Conservation (phyloP, 306 rosid genomes). For the Casuarina glauca region DNA sequence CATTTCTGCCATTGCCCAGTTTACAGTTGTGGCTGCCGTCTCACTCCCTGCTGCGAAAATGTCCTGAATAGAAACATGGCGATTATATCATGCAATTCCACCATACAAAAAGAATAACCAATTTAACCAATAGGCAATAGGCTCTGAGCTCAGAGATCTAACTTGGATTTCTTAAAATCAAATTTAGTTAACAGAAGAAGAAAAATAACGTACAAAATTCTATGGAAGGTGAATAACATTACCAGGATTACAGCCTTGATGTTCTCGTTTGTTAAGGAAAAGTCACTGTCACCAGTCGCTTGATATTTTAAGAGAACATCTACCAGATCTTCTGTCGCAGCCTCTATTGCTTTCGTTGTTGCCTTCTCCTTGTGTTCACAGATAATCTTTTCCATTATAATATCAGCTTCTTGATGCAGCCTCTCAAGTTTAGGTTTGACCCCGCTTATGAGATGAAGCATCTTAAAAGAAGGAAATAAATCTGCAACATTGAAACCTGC, state of each 20-base stretch:
- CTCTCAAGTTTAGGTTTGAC: slow-evolving; percentile 4
- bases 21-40: slow-evolving; percentile 24
- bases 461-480: slow-evolving; percentile 30
- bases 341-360: neutral
- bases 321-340: slow-evolving; percentile 22
- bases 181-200: no score
- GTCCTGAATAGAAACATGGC: slow-evolving; percentile 18
- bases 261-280: slow-evolving; percentile 5
- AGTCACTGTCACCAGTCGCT: neutral
- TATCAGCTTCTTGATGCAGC: slow-evolving; percentile 9
- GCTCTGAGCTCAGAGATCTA: no score
- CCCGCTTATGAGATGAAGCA: slow-evolving; percentile 19
- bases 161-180: no score
- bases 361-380: neutral
- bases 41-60: slow-evolving; percentile 37
- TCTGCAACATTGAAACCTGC: slow-evolving; percentile 18
- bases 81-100: neutral
- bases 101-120: neutral
- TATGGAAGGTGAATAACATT: neutral
- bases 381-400: slow-evolving; percentile 22
- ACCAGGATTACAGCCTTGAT: slow-evolving; percentile 35
- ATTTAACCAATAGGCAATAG: neutral
- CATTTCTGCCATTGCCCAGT: slow-evolving; percentile 44
- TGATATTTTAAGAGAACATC: slow-evolving; percentile 34
- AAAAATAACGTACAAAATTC: no score